Evolutionary conservation across 1,139 yeast species (phyloP).

Genomic region (Debaryomyces sp.): DNA sequence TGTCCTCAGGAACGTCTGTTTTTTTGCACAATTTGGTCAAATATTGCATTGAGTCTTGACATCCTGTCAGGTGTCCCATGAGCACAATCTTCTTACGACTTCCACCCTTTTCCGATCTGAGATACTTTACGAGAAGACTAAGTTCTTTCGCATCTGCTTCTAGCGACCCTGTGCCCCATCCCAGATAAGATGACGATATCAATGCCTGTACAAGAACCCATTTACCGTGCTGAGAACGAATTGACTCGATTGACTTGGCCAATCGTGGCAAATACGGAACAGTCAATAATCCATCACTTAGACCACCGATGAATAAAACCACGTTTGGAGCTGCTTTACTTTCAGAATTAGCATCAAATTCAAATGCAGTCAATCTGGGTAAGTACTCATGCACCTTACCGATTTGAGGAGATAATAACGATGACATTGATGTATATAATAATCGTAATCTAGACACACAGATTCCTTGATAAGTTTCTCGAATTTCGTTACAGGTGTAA

Average conservation of each 20-base stretch:
- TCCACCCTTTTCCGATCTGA: slow-evolving; percentile 49
- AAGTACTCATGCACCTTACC: slow-evolving; percentile 42
- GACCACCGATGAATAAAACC: slow-evolving; percentile 73
- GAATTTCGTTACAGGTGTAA: not conserved
- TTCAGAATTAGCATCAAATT: slow-evolving; percentile 29
- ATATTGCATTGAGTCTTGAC: slow-evolving; percentile 72
- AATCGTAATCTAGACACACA: not conserved
- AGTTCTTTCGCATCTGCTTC: slow-evolving; percentile 65
- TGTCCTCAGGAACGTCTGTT: slow-evolving; percentile 14
- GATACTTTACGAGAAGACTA: slow-evolving; percentile 51
- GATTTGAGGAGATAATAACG: slow-evolving; percentile 15
- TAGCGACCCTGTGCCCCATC: slow-evolving; percentile 78
- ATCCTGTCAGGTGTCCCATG: slow-evolving; percentile 86
- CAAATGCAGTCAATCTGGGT: slow-evolving; percentile 50
- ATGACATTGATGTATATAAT: slow-evolving; percentile 4
- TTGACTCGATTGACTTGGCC: slow-evolving; percentile 28
- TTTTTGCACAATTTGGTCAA: slow-evolving; percentile 34
- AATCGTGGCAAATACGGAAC: slow-evolving; percentile 68
- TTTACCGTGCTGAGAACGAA: slow-evolving; percentile 29
- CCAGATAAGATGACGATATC: slow-evolving; percentile 63
- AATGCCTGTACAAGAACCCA: slow-evolving; percentile 71
- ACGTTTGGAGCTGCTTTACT: slow-evolving; percentile 34
- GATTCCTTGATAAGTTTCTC: not conserved
- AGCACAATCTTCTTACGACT: slow-evolving; percentile 53
- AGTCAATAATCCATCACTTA: slow-evolving; percentile 72